Conservation (phyloP, 768 basidiomycete species). For the Leucosporidium yakuticum region DNA sequence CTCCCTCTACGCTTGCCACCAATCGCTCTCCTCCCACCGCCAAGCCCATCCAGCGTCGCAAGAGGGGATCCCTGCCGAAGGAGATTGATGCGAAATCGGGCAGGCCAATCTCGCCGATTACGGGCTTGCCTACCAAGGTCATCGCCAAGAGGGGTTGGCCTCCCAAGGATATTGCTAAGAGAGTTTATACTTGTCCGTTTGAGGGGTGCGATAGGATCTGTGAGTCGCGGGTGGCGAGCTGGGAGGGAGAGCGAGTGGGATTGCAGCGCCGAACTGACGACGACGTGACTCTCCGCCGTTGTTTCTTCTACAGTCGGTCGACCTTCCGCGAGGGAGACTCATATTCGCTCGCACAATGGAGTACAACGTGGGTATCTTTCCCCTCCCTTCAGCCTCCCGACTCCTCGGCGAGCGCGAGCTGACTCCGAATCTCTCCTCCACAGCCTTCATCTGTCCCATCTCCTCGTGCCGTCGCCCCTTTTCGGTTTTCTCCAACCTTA, state of each 20-base stretch:
- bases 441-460: neutral
- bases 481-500: slow-evolving; percentile 1
- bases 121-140: neutral
- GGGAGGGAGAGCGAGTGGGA: neutral
- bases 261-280: neutral
- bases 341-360: neutral
- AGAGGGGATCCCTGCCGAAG: no score
- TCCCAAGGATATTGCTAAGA: neutral
- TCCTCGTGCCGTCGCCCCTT: neutral
- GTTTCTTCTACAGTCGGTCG: neutral
- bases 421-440: neutral
- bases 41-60: no score
- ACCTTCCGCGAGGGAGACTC: neutral
- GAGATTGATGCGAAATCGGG: no score
- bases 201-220: neutral
- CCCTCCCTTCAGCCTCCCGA: no score
- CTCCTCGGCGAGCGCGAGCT: no score
- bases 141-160: neutral
- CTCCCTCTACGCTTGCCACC: no score
- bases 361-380: neutral
- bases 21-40: no score
- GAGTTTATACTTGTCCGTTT: neutral
- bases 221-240: neutral
- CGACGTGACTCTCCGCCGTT: neutral
- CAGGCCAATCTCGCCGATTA: neutral